Evolutionary conservation across 2,329 filamentous ascomycete species (phyloP).

Genomic region (Talaromyces rugulosus): DNA sequence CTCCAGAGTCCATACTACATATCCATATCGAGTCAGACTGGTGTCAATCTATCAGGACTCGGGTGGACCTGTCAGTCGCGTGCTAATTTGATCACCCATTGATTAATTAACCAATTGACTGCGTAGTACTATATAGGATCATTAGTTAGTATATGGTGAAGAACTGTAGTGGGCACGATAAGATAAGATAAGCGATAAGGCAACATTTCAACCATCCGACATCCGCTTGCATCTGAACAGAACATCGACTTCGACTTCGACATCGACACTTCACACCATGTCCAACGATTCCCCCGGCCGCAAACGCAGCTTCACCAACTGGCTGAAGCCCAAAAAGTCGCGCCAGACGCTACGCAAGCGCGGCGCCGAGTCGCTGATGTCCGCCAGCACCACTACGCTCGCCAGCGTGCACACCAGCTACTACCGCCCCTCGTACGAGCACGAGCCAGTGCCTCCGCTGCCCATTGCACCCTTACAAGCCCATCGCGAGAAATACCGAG

Average conservation of each 20-base stretch:
- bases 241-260: too few relatives aligned
- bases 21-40: too few relatives aligned
- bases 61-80: too few relatives aligned
- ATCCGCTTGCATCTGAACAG: background rate
- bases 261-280: background rate
- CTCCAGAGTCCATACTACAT: too few relatives aligned
- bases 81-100: too few relatives aligned
- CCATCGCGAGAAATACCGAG: slow-evolving; percentile 31
- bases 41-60: too few relatives aligned
- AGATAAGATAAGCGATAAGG: background rate
- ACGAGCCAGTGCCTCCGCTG: slow-evolving; percentile 3
- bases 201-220: background rate
- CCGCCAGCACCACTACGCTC: slow-evolving; percentile 10
- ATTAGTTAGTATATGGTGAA: too few relatives aligned
- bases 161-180: background rate
- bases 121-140: too few relatives aligned
- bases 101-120: too few relatives aligned
- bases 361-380: slow-evolving; percentile 1
- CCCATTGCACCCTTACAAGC: slow-evolving; percentile 29
- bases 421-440: slow-evolving; percentile 6
- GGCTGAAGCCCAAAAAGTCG: slow-evolving; percentile 15
- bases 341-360: slow-evolving; percentile 15
- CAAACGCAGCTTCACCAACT: slow-evolving; percentile 9
- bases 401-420: slow-evolving; percentile 6
- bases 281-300: background rate